Percentiles rank a stretch among this genome's conserved stretches.
Evolutionary conservation across 208 protist species (phyloP).

Genomic region (Phytomonas sp.): DNA sequence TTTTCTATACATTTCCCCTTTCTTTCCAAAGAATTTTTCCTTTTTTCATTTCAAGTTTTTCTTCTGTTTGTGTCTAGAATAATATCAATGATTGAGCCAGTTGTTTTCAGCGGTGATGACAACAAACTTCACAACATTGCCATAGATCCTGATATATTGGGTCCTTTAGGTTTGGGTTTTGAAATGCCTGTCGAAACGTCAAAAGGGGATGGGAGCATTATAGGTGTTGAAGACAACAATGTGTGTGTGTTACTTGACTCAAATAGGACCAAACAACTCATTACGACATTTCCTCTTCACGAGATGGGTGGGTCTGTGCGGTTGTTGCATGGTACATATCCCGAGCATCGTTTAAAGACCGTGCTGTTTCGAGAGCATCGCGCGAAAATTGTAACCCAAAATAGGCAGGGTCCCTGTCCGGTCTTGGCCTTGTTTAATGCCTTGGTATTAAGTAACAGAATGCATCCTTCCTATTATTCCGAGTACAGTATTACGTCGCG

Average conservation of each 20-base stretch:
- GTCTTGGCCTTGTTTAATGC: constrained; percentile 37
- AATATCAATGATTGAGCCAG: background rate
- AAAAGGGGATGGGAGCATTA: background rate
- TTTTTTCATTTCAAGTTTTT: constrained; percentile 8
- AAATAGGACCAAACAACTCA: background rate
- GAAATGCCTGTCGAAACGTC: background rate
- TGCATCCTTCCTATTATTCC: constrained; percentile 9
- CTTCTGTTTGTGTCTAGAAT: background rate
- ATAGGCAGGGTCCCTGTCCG: constrained; percentile 32
- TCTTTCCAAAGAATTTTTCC: background rate
- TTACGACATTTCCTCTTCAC: background rate
- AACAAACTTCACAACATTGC: constrained; percentile 1
- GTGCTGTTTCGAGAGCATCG: constrained; percentile 16
- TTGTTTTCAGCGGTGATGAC: background rate
- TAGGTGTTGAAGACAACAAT: background rate
- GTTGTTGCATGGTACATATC: background rate
- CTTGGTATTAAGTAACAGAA: constrained; percentile 14
- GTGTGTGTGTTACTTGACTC: background rate
- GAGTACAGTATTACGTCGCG: constrained; percentile 10
- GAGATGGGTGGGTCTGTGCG: background rate
- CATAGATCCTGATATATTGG: background rate
- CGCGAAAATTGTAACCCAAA: constrained; percentile 28
- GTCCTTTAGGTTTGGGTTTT: background rate
- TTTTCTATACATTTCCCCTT: constrained; percentile 5
- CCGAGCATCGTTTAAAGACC: constrained; percentile 24